Base-by-base conservation (phyloP, 2,329 filamentous ascomycete genomes). In the Xylariaceae sp. region DNA sequence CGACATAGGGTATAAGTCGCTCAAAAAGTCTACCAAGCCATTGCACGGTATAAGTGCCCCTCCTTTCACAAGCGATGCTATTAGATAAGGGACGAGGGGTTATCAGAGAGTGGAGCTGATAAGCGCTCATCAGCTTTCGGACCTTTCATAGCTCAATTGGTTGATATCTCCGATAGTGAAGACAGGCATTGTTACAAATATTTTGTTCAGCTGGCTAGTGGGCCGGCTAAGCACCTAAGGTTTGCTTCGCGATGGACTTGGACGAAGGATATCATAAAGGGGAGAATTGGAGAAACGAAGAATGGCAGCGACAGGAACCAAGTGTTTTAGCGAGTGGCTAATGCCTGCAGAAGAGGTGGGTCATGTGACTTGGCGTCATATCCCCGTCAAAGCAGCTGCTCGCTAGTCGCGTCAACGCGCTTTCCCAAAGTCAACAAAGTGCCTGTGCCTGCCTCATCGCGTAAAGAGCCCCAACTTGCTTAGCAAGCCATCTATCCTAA, bases 311-410 rank as follows among this genome's bases (percentile, higher is more conserved):
- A 33, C 5, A 6, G 15, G 30, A 6, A 33, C 13, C 30, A n/a
- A n/a, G n/a, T n/a, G n/a, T n/a, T n/a, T 13, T 33, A 4, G 11
- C 23, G 3, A 24, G 8, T 5, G 39, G 9, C 18, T 4, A 15
- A 10, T 42, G 39, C 6, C 24, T 7, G 5, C 20, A n/a, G 24
- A 18, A 20, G 24, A 30, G 27, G 11, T 21, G n/a, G 5, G 35
- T 59, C 64, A 68, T 57, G 66, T 68, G 66, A 66, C 45, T 58
- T 67, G 66, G 66, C 61, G 66, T 65, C 43, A 51, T 47, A 48
- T 18, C 59, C 61, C 60, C 55, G 51, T 57, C 44, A 35, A n/a
- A 35, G 27, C 10, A n/a, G 4, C 36, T 21, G 18, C 11, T 45
- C 50, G 18, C 45, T 23, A 36, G 20, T 45, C 58, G 56, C 50